phyloP scores from a whole-genome alignment of 306 rosid species.

The Leucaena leucocephala region DNA sequence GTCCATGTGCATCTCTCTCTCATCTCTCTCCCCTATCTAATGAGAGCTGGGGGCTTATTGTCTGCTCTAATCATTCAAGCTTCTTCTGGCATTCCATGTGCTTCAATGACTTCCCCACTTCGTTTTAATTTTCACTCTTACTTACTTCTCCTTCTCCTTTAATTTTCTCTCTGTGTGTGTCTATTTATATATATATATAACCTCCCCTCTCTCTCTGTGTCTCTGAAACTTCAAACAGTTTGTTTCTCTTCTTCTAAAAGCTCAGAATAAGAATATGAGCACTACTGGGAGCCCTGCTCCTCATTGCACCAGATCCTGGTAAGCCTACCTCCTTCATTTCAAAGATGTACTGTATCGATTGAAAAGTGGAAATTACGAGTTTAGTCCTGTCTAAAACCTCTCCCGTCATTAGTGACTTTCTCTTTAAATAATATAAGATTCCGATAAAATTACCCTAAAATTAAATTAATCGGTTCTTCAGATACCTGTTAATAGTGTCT shows the following conservation, averaged over 20 bases:
- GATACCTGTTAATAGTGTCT: too few species aligned
- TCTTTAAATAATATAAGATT: too few species aligned
- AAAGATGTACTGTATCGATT: background rate
- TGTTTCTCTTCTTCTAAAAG: background rate
- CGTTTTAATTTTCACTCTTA: slow-evolving; percentile 20
- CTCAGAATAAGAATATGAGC: slow-evolving; percentile 46
- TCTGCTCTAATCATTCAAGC: slow-evolving; percentile 66
- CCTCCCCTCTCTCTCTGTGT: background rate
- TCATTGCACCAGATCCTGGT: slow-evolving; percentile 87
- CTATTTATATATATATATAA: background rate
- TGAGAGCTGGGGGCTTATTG: slow-evolving; percentile 33
- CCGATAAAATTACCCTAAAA: too few species aligned
- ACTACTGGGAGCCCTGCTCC: slow-evolving; percentile 55
- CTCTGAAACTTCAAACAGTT: background rate
- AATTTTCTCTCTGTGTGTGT: too few species aligned
- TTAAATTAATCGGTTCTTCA: too few species aligned
- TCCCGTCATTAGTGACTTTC: too few species aligned
- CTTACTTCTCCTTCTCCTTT: background rate
- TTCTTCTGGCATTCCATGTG: slow-evolving; percentile 95
- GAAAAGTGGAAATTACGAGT: too few species aligned
- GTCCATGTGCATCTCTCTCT: slow-evolving; percentile 81
- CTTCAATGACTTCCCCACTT: slow-evolving; percentile 44
- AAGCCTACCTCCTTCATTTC: slow-evolving; percentile 2
- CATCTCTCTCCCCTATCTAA: slow-evolving; percentile 27
- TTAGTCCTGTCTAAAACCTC: too few species aligned